Evolutionary conservation across 2,329 filamentous ascomycete species (phyloP).

Genomic region (Reticulascus tulasneorum): DNA sequence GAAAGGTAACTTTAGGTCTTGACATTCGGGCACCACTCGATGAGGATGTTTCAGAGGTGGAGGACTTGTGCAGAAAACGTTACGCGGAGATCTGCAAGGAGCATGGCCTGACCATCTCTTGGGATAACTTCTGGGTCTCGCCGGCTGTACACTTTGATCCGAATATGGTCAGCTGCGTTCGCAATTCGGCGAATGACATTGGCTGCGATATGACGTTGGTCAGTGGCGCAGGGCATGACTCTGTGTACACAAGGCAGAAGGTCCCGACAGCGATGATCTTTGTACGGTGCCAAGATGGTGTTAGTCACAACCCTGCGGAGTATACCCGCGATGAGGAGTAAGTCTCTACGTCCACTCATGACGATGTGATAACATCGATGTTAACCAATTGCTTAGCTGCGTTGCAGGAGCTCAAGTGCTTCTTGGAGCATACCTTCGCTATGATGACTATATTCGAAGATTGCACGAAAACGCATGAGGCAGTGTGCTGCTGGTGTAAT

Average conservation of each 20-base stretch:
- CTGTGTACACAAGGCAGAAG: slow-evolving; percentile 26
- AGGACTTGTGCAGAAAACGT: slow-evolving; percentile 32
- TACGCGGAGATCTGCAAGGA: slow-evolving; percentile 50
- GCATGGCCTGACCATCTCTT: slow-evolving; percentile 49
- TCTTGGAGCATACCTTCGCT: too few species aligned
- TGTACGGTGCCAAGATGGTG: slow-evolving; percentile 28
- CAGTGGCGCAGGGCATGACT: slow-evolving; percentile 36
- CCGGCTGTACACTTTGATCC: slow-evolving; percentile 60
- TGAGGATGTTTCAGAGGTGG: slow-evolving; percentile 46
- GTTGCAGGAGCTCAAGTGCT: too few species aligned
- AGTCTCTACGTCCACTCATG: too few species aligned
- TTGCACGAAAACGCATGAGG: too few species aligned
- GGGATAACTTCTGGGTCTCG: slow-evolving; percentile 56
- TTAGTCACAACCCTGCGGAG: slow-evolving; percentile 32
- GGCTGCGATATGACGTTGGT: slow-evolving; percentile 24
- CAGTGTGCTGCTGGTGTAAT: too few species aligned
- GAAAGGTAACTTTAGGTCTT: slow-evolving; percentile 59
- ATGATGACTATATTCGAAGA: too few species aligned
- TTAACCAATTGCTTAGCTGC: too few species aligned
- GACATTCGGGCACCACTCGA: slow-evolving; percentile 60
- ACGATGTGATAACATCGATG: too few species aligned
- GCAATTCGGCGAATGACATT: slow-evolving; percentile 20
- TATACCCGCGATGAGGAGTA: too few species aligned
- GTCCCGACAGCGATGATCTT: slow-evolving; percentile 36
- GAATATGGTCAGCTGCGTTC: slow-evolving; percentile 41